Percentiles rank a stretch among this genome's conserved stretches.
Evolutionary conservation across 1,284 basidiomycete species (phyloP).

Genomic region (Cutaneotrichosporon arboriforme): DNA sequence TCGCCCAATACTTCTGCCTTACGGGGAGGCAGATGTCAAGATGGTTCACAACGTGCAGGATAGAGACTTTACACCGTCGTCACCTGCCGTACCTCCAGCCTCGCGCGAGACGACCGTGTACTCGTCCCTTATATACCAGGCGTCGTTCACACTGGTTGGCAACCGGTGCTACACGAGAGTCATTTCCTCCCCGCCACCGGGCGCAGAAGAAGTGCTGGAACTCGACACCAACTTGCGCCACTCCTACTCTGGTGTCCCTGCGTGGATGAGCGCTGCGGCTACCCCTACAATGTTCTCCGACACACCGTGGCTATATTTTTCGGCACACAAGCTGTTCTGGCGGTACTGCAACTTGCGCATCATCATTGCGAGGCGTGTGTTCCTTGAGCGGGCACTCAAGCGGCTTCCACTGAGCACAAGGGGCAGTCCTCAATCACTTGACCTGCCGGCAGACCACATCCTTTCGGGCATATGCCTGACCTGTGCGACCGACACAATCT

Average conservation of each 20-base stretch:
- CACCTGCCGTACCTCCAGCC: slow-evolving; percentile 6
- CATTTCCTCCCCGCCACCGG: slow-evolving; percentile 17
- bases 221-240: slow-evolving; percentile 16
- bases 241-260: slow-evolving; percentile 12
- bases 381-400: slow-evolving; percentile 21
- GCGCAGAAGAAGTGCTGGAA: slow-evolving; percentile 14
- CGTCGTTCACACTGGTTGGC: slow-evolving; percentile 11
- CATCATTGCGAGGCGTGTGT: slow-evolving; percentile 20
- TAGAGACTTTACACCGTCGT: slow-evolving; percentile 17
- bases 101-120: slow-evolving; percentile 18
- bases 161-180: slow-evolving; percentile 21
- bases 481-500: slow-evolving; percentile 19
- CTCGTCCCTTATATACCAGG: slow-evolving; percentile 20
- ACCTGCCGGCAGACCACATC: slow-evolving; percentile 7
- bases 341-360: slow-evolving; percentile 25
- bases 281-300: slow-evolving; percentile 9
- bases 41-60: slow-evolving; percentile 20
- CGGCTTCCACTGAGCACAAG: slow-evolving; percentile 6
- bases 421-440: background rate
- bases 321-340: slow-evolving; percentile 26
- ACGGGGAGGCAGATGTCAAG: slow-evolving; percentile 18
- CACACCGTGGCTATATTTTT: slow-evolving; percentile 22
- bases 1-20: slow-evolving; percentile 23
- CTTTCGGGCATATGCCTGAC: slow-evolving; percentile 15
- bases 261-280: slow-evolving; percentile 12